Conservation (phyloP, 2,329 filamentous ascomycete genomes). For the Fusarium foetens region DNA sequence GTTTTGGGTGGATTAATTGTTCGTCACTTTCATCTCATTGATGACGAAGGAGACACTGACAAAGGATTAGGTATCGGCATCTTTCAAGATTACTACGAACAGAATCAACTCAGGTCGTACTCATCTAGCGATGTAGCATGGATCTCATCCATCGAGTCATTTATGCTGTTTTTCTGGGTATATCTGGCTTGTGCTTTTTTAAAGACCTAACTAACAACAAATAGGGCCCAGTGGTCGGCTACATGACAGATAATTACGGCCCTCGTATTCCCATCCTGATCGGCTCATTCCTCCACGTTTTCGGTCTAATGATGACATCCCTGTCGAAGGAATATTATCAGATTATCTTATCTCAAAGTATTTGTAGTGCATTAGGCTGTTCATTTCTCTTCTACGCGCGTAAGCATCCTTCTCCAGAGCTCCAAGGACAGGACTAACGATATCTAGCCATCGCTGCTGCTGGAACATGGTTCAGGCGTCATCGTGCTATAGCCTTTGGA, state of each 20-base stretch:
- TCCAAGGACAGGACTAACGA: not conserved
- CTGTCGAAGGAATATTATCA: constrained; percentile 56
- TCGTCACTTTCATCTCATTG: accelerated
- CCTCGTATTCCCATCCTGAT: constrained; percentile 64
- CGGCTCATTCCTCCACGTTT: constrained; percentile 67
- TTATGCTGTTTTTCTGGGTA: constrained; percentile 25
- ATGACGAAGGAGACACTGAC: not conserved
- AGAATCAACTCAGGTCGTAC: constrained; percentile 3
- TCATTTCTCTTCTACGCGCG: constrained; percentile 28
- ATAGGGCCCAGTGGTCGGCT: constrained; percentile 68
- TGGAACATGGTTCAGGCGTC: constrained; percentile 48
- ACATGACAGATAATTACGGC: constrained; percentile 71
- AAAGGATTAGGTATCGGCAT: not conserved
- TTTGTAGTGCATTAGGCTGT: constrained; percentile 51
- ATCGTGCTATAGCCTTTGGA: constrained; percentile 50
- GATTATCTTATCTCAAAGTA: constrained; percentile 53
- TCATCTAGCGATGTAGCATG: constrained; percentile 8
- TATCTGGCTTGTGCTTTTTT: accelerated
- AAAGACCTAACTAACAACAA: accelerated
- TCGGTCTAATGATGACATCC: constrained; percentile 72
- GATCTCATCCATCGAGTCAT: constrained; percentile 15
- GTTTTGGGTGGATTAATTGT: constrained; percentile 25
- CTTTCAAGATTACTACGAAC: constrained; percentile 11
- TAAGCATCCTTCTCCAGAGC: not conserved
- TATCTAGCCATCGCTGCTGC: not conserved